Percentiles rank a stretch among this genome's conserved stretches.
These are phyloP conservation scores for Quercus robur DNA, from an alignment of 306 rosid species.

Conservation along the genomic window DNA sequence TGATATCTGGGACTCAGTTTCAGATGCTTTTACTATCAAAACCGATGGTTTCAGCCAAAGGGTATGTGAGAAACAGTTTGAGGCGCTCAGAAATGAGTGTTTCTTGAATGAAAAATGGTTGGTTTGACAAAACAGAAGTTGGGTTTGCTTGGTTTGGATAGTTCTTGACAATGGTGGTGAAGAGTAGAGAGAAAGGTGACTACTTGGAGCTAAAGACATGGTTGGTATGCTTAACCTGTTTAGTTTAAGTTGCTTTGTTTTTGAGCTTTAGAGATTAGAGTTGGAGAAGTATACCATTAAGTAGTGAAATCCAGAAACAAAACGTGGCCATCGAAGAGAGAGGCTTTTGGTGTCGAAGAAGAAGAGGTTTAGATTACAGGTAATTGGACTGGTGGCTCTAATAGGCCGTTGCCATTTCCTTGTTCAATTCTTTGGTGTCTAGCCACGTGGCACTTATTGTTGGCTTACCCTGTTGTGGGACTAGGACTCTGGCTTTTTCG, in stretches of 20 bases:
- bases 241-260: background rate
- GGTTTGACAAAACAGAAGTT: slow-evolving; percentile 24
- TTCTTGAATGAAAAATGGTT: slow-evolving; percentile 36
- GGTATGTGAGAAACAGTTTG: slow-evolving; percentile 30
- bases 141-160: slow-evolving; percentile 30
- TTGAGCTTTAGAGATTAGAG: background rate
- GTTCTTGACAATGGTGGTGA: slow-evolving; percentile 56
- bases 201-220: slow-evolving; percentile 66
- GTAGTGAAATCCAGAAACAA: background rate
- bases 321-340: background rate
- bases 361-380: background rate
- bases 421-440: background rate
- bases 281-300: background rate
- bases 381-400: background rate
- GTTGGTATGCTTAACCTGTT: background rate
- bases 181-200: slow-evolving; percentile 46
- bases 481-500: too few relatives aligned
- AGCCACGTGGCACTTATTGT: background rate
- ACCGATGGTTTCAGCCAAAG: slow-evolving; percentile 27
- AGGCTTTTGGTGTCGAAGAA: background rate
- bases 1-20: slow-evolving; percentile 44
- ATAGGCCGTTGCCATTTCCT: background rate
- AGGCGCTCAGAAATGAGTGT: slow-evolving; percentile 19
- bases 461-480: too few relatives aligned
- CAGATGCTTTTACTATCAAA: slow-evolving; percentile 56